Base-by-base conservation (phyloP, 345 rosid genomes). In the Draba incana region DNA sequence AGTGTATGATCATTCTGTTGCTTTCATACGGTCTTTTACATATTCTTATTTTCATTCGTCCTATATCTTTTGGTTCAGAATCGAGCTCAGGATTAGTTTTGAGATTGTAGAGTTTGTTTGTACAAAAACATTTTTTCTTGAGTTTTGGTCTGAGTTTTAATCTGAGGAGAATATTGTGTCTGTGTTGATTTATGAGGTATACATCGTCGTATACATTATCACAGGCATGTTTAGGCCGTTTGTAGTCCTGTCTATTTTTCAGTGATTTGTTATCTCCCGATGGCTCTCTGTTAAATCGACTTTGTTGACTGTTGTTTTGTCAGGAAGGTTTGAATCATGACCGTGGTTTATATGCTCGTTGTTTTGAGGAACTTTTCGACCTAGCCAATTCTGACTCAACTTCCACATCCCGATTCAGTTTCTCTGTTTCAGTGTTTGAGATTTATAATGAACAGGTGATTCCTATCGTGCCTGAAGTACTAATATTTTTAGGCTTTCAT, bases 301-400 rank as follows among this genome's bases (percentile, higher is more conserved):
- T 52, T 53, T 65, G 37, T 63, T 68, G 45, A 72, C 63, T 77
- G 44, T 35, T 71, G 70, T 69, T 75, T 65, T 72, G 44, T 44
- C 90, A 94, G 99, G 96, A 90, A 85, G 99, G 99, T 72, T 82
- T 86, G 61, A 81, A 80, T 79, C 89, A 94, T 62, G 99, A 94
- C 77, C 95, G 97, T 70, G 99, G 99, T 73, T 81, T 94, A 69
- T 87, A 86, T 87, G 88, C 94, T 73, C 96, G 96, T 46, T 90
- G 96, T 83, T 94, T 88, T 64, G 99, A 94, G 85, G 99, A 94
- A 74, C 77, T 94, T 70, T 90, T 88, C 57, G 99, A 94, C 81
- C 78, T 94, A 72, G 90, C 92, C 6, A 88, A 94, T 75, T 87
- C 89, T 41, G 97, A 94, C 84, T 76, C 90, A 71, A 90, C 91